A percentile compares a stretch with the other conserved stretches of the same genome.
phyloP scores from a whole-genome alignment of 176 grass and related monocot species.

The Ensete ventricosum region DNA sequence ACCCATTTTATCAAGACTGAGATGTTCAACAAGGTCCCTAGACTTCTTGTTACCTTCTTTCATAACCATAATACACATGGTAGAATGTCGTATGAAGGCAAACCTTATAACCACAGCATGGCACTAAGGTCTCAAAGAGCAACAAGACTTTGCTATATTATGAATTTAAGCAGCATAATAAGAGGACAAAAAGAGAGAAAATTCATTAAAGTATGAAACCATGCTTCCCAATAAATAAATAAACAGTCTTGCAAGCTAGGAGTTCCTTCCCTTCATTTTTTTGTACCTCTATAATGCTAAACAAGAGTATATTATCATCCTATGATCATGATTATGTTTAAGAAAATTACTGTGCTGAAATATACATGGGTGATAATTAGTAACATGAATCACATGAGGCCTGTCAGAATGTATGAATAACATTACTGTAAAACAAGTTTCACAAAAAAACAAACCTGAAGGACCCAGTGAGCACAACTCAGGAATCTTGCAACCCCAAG shows the following conservation, averaged over 20 bases:
- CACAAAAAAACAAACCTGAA: conserved; percentile 5
- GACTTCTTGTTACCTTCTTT: too few relatives aligned
- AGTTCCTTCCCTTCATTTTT: background rate
- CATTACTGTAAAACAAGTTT: background rate
- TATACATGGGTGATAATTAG: background rate
- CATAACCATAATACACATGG: too few relatives aligned
- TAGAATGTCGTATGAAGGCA: too few relatives aligned
- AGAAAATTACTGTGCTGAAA: background rate
- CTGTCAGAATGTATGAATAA: background rate
- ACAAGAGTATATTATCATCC: background rate
- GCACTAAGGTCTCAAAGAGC: too few relatives aligned
- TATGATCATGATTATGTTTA: background rate
- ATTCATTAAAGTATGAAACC: too few relatives aligned
- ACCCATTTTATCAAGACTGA: too few relatives aligned
- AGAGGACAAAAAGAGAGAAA: too few relatives aligned
- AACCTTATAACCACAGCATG: too few relatives aligned
- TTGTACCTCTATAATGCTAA: background rate
- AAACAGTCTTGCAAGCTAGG: background rate
- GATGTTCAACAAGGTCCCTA: too few relatives aligned
- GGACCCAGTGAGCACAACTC: conserved; percentile 15
- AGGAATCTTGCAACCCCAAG: conserved; percentile 10
- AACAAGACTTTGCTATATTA: too few relatives aligned
- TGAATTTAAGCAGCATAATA: too few relatives aligned
- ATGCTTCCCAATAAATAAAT: too few relatives aligned
- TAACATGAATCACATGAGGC: background rate